Evolutionary conservation across 257 asterid species (phyloP).

Genomic region (Anisodus acutangulus): DNA sequence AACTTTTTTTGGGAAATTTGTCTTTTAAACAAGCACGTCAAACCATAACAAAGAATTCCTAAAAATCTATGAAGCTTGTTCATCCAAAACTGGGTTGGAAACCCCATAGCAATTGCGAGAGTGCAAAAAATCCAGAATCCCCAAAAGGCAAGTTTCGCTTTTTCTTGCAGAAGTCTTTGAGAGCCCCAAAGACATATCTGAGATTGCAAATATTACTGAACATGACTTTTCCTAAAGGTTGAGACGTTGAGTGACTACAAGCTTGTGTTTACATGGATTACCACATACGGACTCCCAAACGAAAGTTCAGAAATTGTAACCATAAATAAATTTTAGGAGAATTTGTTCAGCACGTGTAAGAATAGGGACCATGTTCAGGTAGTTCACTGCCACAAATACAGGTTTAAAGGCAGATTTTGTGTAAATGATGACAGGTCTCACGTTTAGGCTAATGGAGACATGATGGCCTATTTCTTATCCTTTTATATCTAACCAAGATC

Average conservation of each 20-base stretch:
- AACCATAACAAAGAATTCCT: background rate
- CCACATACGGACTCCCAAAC: background rate
- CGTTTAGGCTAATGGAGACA: background rate
- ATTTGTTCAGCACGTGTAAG: background rate
- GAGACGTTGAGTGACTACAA: background rate
- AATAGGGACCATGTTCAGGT: conserved; percentile 22
- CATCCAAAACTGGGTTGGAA: background rate
- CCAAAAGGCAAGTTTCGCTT: background rate
- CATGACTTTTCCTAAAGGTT: background rate
- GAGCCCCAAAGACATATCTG: background rate
- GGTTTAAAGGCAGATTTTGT: background rate
- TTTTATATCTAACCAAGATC: background rate
- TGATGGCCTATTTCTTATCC: background rate
- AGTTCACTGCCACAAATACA: background rate
- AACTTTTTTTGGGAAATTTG: background rate
- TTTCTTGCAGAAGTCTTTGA: conserved; percentile 5
- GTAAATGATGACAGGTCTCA: background rate
- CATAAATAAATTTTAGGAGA: background rate
- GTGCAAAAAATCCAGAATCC: background rate
- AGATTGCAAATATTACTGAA: background rate
- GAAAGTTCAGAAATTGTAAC: background rate
- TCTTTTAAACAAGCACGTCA: background rate
- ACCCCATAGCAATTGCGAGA: background rate
- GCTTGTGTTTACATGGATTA: background rate
- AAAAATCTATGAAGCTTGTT: background rate